A percentile compares a stretch with the other conserved stretches of the same genome.
Conservation (phyloP, 164 flowering plant genomes). For the Berberis thunbergii region DNA sequence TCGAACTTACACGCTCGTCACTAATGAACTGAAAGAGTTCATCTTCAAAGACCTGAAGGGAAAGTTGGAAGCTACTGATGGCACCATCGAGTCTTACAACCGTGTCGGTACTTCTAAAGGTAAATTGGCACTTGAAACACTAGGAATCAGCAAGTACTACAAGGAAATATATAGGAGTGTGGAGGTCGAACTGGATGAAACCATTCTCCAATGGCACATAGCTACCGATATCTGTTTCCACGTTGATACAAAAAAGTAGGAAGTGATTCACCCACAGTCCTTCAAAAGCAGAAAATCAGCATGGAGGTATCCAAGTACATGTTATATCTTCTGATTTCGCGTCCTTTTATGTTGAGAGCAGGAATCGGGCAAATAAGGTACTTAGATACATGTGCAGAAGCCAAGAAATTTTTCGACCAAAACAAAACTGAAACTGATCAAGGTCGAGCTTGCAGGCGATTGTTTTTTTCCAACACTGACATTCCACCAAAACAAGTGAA, state of each 20-base stretch:
- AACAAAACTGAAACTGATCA: not conserved
- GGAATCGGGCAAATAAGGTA: slow-evolving; percentile 10
- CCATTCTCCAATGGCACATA: slow-evolving; percentile 25
- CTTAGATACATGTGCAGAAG: slow-evolving; percentile 17
- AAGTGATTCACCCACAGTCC: not conserved
- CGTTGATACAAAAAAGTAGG: not conserved
- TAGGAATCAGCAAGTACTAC: not conserved
- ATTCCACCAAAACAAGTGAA: slow-evolving; percentile 2
- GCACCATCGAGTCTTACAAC: slow-evolving; percentile 4
- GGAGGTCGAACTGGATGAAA: slow-evolving; percentile 19
- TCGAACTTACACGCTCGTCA: not conserved
- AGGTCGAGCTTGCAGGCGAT: not conserved
- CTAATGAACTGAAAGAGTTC: slow-evolving; percentile 6
- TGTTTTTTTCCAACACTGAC: slow-evolving; percentile 1
- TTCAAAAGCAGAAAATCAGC: not conserved
- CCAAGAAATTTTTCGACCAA: slow-evolving; percentile 8
- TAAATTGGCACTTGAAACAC: slow-evolving; percentile 7
- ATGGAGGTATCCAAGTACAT: slow-evolving; percentile 14
- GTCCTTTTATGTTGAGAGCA: slow-evolving; percentile 10
- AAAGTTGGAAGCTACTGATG: slow-evolving; percentile 1
- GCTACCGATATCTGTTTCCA: slow-evolving; percentile 20
- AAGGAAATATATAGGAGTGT: slow-evolving; percentile 3
- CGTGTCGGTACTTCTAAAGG: slow-evolving; percentile 9
- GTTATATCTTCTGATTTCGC: slow-evolving; percentile 14
- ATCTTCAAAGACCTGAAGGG: slow-evolving; percentile 14